These are phyloP conservation scores for Diaporthe citrichinensis DNA, from an alignment of 2,329 filamentous ascomycete genomes.

Conservation along the genomic window DNA sequence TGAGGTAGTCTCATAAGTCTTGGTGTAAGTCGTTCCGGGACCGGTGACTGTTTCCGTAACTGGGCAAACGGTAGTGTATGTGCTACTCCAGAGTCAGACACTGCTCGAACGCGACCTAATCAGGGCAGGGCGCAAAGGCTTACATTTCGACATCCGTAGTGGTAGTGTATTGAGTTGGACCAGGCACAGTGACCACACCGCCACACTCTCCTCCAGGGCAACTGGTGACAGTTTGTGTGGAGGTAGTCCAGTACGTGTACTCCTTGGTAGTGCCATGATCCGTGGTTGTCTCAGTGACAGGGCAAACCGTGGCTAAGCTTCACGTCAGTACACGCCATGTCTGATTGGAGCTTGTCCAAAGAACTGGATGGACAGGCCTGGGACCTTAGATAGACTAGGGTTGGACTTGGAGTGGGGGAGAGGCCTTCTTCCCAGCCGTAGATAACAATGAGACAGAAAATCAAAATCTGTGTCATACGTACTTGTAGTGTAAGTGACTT, in stretches of 20 bases:
- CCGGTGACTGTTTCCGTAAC: constrained; percentile 54
- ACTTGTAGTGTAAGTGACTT: constrained; percentile 42
- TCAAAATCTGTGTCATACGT: background rate
- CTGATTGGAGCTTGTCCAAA: too few relatives aligned
- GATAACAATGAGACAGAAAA: background rate
- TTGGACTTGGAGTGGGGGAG: background rate
- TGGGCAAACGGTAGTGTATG: constrained; percentile 56
- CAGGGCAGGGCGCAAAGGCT: background rate
- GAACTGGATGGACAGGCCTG: background rate
- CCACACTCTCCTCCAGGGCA: constrained; percentile 53
- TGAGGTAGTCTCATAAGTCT: constrained; percentile 60
- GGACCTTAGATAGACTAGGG: too few relatives aligned
- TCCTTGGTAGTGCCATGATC: constrained; percentile 56
- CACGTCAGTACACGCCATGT: constrained; percentile 47
- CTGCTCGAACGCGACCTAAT: background rate
- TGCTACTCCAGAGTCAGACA: constrained; percentile 44
- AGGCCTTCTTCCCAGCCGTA: too few relatives aligned
- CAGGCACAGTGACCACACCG: constrained; percentile 55
- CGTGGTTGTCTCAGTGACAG: constrained; percentile 59
- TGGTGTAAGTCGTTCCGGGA: constrained; percentile 54
- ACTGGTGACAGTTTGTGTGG: constrained; percentile 58
- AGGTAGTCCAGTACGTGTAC: constrained; percentile 59
- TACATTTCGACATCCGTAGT: constrained; percentile 48
- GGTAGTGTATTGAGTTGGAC: constrained; percentile 51
- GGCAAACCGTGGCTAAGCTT: constrained; percentile 61